These are phyloP conservation scores for Penicillium hesseltinei DNA, from an alignment of 2,329 filamentous ascomycete species.

Conservation along the genomic window DNA sequence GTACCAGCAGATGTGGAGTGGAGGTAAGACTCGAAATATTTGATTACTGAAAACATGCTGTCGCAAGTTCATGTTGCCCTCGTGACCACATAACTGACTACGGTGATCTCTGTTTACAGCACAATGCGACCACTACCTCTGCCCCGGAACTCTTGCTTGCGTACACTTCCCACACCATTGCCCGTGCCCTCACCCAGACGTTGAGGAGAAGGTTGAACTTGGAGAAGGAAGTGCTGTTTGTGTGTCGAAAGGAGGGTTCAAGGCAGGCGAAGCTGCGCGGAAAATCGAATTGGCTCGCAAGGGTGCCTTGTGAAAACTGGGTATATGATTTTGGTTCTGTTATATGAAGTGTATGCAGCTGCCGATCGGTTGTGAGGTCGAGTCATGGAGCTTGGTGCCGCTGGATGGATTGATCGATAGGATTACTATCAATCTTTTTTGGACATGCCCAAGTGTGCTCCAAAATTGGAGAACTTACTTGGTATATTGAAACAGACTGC, in stretches of 20 bases:
- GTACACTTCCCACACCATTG: conserved; percentile 97
- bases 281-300: conserved; percentile 53
- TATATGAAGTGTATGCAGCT: neutral
- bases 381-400: neutral
- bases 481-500: neutral
- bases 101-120: conserved; percentile 50
- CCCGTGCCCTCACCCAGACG: conserved; percentile 76
- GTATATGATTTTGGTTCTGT: neutral
- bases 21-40: conserved; percentile 50
- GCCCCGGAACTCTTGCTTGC: conserved; percentile 89
- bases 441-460: neutral
- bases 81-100: conserved; percentile 14
- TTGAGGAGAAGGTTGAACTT: conserved; percentile 74
- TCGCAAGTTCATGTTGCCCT: conserved; percentile 1
- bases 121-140: conserved; percentile 90
- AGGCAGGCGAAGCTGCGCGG: conserved; percentile 46
- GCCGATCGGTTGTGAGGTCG: neutral
- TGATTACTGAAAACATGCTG: neutral
- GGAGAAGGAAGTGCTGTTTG: conserved; percentile 50
- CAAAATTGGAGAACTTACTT: neutral
- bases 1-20: conserved; percentile 71
- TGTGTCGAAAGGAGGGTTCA: conserved; percentile 50
- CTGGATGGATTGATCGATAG: neutral
- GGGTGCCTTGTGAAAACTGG: conserved; percentile 42
- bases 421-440: neutral